Evolutionary conservation across 2,329 filamentous ascomycete species (phyloP).

Genomic region (Drechmeria coniospora): DNA sequence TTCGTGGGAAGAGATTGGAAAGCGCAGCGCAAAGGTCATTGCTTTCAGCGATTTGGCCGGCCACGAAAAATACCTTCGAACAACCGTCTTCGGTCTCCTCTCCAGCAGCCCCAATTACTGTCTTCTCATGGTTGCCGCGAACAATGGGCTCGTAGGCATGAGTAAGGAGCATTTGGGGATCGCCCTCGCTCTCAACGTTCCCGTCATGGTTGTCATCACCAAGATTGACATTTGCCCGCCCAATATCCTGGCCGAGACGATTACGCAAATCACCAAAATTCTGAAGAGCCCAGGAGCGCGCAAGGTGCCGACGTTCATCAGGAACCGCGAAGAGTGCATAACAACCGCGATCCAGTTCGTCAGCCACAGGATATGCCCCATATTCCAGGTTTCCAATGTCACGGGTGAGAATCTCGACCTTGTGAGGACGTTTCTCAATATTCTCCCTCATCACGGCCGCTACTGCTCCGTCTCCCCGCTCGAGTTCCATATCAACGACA

Average conservation of each 20-base stretch:
- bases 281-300: conserved; percentile 84
- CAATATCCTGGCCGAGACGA: conserved; percentile 85
- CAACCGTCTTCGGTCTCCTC: conserved; percentile 87
- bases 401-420: conserved; percentile 83
- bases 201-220: conserved; percentile 93
- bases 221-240: conserved; percentile 98
- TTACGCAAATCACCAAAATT: conserved; percentile 81
- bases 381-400: conserved; percentile 97
- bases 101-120: conserved; percentile 96
- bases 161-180: conserved; percentile 96
- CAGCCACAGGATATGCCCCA: conserved; percentile 84
- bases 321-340: conserved; percentile 77
- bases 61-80: conserved; percentile 87
- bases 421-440: conserved; percentile 85
- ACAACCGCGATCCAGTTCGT: conserved; percentile 95
- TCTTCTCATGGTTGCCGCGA: conserved; percentile 93
- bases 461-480: conserved; percentile 81
- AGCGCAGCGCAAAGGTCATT: conserved; percentile 89
- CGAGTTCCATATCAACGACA: conserved; percentile 93
- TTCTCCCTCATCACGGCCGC: conserved; percentile 83
- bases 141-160: conserved; percentile 95
- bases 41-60: conserved; percentile 91
- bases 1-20: conserved; percentile 96
- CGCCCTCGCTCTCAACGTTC: conserved; percentile 84
- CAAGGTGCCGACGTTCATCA: conserved; percentile 94